These are phyloP conservation scores for Phlyctochytrium planicorne DNA, from an alignment of 192 early-diverging fungal species.

Conservation along the genomic window DNA sequence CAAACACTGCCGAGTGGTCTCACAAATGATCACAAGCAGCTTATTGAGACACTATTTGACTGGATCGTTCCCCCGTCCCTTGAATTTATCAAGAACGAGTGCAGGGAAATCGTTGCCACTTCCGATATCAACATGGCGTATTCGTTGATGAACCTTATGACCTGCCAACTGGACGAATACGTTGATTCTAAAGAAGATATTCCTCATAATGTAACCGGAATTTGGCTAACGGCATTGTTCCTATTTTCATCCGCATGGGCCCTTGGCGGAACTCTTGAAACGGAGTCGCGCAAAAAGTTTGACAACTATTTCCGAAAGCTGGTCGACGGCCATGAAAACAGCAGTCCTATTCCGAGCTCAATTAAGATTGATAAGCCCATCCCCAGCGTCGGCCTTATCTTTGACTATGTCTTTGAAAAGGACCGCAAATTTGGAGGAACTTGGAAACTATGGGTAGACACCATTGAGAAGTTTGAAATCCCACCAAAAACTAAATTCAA, in stretches of 20 bases:
- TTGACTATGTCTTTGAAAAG: slow-evolving; percentile 59
- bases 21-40: slow-evolving; percentile 32
- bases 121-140: slow-evolving; percentile 52
- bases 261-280: slow-evolving; percentile 55
- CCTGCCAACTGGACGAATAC: slow-evolving; percentile 55
- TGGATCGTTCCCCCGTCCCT: slow-evolving; percentile 53
- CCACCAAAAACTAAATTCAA: slow-evolving; percentile 51
- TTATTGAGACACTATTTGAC: slow-evolving; percentile 51
- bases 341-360: slow-evolving; percentile 37
- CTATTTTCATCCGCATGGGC: slow-evolving; percentile 58
- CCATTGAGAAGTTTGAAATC: slow-evolving; percentile 55
- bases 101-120: slow-evolving; percentile 50
- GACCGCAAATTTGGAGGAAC: slow-evolving; percentile 53
- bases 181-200: slow-evolving; percentile 33
- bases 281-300: slow-evolving; percentile 54
- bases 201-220: slow-evolving; percentile 39
- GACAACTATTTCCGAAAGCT: slow-evolving; percentile 51
- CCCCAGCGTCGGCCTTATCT: slow-evolving; percentile 43
- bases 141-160: slow-evolving; percentile 52
- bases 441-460: slow-evolving; percentile 60
- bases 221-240: slow-evolving; percentile 54
- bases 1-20: slow-evolving; percentile 44
- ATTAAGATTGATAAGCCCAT: slow-evolving; percentile 58
- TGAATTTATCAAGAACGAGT: slow-evolving; percentile 44
- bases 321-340: slow-evolving; percentile 45